These are phyloP conservation scores for Geotrichum macrosporum DNA, from an alignment of 1,139 yeast species.

Conservation along the genomic window DNA sequence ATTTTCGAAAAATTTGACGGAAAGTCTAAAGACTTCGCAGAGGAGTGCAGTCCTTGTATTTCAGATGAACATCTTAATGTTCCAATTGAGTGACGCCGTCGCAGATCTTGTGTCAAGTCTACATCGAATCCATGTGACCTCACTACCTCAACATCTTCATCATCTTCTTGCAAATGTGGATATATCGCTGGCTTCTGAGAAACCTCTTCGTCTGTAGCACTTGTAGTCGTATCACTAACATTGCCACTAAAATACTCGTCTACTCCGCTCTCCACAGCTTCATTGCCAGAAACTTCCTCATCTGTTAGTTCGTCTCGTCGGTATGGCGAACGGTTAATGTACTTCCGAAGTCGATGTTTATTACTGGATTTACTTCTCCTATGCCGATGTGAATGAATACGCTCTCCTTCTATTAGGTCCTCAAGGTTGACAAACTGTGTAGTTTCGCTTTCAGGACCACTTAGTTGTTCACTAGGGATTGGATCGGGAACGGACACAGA, in stretches of 20 bases:
- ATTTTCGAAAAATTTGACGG: too few species aligned
- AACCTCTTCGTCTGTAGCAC: slow-evolving; percentile 8
- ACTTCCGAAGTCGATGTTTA: slow-evolving; percentile 11
- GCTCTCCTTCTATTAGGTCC: slow-evolving; percentile 5
- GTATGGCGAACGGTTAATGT: slow-evolving; percentile 11
- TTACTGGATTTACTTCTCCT: not conserved
- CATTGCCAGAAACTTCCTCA: slow-evolving; percentile 6
- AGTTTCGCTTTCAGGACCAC: not conserved
- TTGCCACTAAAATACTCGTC: slow-evolving; percentile 9
- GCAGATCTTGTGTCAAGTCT: slow-evolving; percentile 13
- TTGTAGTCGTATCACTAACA: slow-evolving; percentile 11
- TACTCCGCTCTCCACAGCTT: slow-evolving; percentile 11
- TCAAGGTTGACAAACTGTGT: slow-evolving; percentile 1
- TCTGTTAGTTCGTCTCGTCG: slow-evolving; percentile 1
- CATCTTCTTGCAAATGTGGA: not conserved
- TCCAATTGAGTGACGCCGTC: slow-evolving; percentile 13
- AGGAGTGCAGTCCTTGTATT: not conserved
- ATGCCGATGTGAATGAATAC: slow-evolving; percentile 1
- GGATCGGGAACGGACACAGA: not conserved
- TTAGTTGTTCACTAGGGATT: not conserved
- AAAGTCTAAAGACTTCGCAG: too few species aligned
- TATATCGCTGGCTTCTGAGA: not conserved
- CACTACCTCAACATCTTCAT: slow-evolving; percentile 1
- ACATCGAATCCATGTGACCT: slow-evolving; percentile 7
- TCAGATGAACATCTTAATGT: not conserved